Evolutionary conservation across 1,284 basidiomycete species (phyloP).

Genomic region (Cutaneotrichosporon cavernicola): DNA sequence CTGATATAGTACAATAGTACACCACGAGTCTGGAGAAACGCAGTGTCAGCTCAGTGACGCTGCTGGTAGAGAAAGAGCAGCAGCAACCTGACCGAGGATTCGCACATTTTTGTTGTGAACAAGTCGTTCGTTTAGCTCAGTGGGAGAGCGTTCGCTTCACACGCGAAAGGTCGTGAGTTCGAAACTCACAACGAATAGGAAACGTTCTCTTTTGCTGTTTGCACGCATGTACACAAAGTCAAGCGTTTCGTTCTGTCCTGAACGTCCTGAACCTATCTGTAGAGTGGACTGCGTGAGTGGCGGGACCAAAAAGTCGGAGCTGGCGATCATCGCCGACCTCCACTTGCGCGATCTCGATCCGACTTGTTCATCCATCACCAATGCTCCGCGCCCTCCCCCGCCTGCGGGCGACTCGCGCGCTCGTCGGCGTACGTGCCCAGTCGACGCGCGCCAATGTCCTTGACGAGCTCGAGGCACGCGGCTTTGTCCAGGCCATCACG

Average conservation of each 20-base stretch:
- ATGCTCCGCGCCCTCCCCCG: slow-evolving; percentile 7
- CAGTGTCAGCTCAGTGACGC: too few relatives aligned
- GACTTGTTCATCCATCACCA: neutral
- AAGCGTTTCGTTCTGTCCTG: too few relatives aligned
- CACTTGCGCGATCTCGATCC: neutral
- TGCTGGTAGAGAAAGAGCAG: too few relatives aligned
- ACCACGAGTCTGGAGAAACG: neutral
- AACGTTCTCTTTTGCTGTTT: neutral
- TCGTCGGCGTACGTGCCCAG: neutral
- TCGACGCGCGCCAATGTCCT: slow-evolving; percentile 33
- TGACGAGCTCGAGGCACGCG: slow-evolving; percentile 52
- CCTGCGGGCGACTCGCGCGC: neutral
- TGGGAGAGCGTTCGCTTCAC: slow-evolving; percentile 3
- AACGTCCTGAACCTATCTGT: too few relatives aligned
- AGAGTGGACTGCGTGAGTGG: neutral
- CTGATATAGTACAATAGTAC: too few relatives aligned
- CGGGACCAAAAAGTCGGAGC: slow-evolving; percentile 11
- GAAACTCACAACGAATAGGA: slow-evolving; percentile 1
- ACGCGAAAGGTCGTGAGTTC: slow-evolving; percentile 3
- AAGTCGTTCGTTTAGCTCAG: slow-evolving; percentile 3
- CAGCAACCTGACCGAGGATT: neutral
- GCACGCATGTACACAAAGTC: neutral
- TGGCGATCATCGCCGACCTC: slow-evolving; percentile 6
- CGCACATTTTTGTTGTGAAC: neutral
- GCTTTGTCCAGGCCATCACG: slow-evolving; percentile 54